Conservation (phyloP, 2,329 filamentous ascomycete genomes). For the Colletotrichum tabaci region DNA sequence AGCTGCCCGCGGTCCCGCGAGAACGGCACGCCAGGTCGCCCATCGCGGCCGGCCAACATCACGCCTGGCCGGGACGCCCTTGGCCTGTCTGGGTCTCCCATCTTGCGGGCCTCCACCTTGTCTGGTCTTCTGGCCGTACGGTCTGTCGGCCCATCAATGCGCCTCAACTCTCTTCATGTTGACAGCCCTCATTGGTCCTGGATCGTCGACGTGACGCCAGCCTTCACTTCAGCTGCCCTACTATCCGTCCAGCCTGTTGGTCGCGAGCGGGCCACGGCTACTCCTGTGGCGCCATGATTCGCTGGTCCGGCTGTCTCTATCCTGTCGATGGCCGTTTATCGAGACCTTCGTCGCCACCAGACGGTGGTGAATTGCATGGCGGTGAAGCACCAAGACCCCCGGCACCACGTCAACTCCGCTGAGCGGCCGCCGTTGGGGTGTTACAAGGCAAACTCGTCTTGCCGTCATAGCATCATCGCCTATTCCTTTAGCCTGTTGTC, state of each 20-base stretch:
- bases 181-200: slow-evolving; percentile 19
- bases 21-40: slow-evolving; percentile 33
- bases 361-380: slow-evolving; percentile 1
- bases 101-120: slow-evolving; percentile 32
- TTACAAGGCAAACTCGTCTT: neutral
- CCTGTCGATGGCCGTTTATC: slow-evolving; percentile 19
- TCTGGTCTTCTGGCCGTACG: neutral
- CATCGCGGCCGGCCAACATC: slow-evolving; percentile 20
- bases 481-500: neutral
- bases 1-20: slow-evolving; percentile 9
- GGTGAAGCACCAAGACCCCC: neutral
- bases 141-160: slow-evolving; percentile 2
- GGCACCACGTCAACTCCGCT: neutral
- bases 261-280: neutral
- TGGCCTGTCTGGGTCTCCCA: slow-evolving; percentile 18
- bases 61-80: slow-evolving; percentile 28
- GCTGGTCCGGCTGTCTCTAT: neutral
- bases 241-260: neutral
- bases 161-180: neutral
- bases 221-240: neutral
- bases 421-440: neutral
- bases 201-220: slow-evolving; percentile 8
- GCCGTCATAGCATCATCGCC: neutral
- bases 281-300: neutral
- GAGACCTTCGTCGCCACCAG: slow-evolving; percentile 23